phyloP scores from a whole-genome alignment of 2,329 filamentous ascomycete genomes.

The Aspergillus glaucus region DNA sequence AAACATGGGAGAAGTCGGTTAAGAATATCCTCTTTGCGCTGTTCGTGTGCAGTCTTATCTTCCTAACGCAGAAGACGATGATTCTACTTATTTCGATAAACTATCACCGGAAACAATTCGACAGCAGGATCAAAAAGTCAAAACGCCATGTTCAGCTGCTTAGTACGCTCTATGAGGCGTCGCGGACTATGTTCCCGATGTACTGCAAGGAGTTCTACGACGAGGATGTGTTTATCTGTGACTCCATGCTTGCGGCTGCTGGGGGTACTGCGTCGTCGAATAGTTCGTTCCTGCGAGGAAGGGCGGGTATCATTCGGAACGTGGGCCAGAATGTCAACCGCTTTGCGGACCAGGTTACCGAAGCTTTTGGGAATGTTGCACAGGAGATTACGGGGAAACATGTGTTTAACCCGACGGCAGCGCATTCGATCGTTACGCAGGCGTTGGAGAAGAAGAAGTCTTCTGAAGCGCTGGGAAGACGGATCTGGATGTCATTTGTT shows the following conservation, averaged over 20 bases:
- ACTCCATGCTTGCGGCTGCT: slow-evolving; percentile 63
- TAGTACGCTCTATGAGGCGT: slow-evolving; percentile 82
- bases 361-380: slow-evolving; percentile 85
- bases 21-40: slow-evolving; percentile 55
- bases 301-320: slow-evolving; percentile 69
- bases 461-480: slow-evolving; percentile 84
- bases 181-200: slow-evolving; percentile 78
- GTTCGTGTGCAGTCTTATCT: slow-evolving; percentile 51
- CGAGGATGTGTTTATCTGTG: slow-evolving; percentile 87
- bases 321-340: slow-evolving; percentile 69
- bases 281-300: slow-evolving; percentile 33
- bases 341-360: slow-evolving; percentile 87
- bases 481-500: slow-evolving; percentile 98
- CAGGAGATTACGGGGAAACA: slow-evolving; percentile 93
- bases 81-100: slow-evolving; percentile 62
- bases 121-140: slow-evolving; percentile 71
- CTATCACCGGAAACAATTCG: slow-evolving; percentile 63
- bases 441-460: slow-evolving; percentile 78
- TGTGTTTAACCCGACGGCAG: slow-evolving; percentile 85
- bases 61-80: slow-evolving; percentile 53
- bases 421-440: slow-evolving; percentile 82
- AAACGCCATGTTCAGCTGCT: slow-evolving; percentile 81
- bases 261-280: slow-evolving; percentile 46
- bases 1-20: slow-evolving; percentile 49
- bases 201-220: slow-evolving; percentile 87